phyloP scores from a whole-genome alignment of 2,329 filamentous ascomycete genomes.

The Hymenoscyphus infarciens region DNA sequence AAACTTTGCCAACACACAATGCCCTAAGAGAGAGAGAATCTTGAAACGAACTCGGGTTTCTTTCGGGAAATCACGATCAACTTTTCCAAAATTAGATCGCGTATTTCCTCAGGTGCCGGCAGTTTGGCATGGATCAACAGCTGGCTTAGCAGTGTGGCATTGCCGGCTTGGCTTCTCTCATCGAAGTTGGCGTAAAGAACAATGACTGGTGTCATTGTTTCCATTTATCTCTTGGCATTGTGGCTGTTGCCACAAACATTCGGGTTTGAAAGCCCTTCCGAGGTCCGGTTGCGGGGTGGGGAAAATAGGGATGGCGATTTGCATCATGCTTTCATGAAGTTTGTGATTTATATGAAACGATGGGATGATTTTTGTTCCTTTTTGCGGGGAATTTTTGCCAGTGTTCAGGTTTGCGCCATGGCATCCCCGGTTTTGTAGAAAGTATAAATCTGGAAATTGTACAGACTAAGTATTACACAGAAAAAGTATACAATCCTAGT shows the following conservation, averaged over 20 bases:
- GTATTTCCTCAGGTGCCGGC: neutral
- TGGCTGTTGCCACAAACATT: neutral
- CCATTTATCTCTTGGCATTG: neutral
- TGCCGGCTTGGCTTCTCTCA: neutral
- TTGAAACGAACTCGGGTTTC: no score
- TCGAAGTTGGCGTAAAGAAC: neutral
- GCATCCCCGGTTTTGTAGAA: neutral
- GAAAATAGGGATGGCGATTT: neutral
- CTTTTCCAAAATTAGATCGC: neutral
- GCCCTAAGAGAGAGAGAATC: no score
- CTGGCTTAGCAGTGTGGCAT: neutral
- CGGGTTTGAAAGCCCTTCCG: neutral
- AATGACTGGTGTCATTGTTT: neutral
- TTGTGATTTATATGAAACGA: neutral
- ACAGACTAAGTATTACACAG: no score
- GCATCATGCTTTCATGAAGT: neutral
- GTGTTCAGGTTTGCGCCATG: neutral
- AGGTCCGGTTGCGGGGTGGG: neutral
- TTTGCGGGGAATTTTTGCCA: neutral
- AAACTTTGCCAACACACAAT: no score
- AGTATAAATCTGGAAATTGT: neutral
- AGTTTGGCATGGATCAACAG: neutral
- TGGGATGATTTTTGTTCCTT: neutral
- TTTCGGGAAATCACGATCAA: no score
- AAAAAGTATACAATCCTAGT: no score